Conservation (phyloP, 2,329 filamentous ascomycete species). For the Hypoxylon sp. region DNA sequence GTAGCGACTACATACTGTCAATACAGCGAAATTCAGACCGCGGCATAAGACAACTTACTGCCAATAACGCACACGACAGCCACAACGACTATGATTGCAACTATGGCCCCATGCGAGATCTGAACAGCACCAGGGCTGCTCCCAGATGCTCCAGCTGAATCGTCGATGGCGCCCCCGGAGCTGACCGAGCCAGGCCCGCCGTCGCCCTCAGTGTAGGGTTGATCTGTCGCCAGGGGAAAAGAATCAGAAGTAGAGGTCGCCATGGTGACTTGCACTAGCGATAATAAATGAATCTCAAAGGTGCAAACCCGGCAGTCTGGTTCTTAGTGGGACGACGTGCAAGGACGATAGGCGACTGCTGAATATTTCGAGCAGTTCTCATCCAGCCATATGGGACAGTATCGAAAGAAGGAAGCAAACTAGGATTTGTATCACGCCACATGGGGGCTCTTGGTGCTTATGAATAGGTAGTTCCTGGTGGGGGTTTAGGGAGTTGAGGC, state of each 20-base stretch:
- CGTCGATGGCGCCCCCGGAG: constrained; percentile 58
- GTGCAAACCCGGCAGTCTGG: constrained; percentile 39
- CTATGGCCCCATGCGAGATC: constrained; percentile 76
- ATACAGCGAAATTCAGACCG: neutral
- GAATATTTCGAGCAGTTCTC: constrained; percentile 37
- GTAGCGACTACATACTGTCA: constrained; percentile 65
- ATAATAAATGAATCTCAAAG: constrained; percentile 23
- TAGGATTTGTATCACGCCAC: constrained; percentile 43
- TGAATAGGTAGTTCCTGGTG: constrained; percentile 30
- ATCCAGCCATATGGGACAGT: constrained; percentile 33
- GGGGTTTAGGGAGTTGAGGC: constrained; percentile 29
- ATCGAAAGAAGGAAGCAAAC: constrained; percentile 32
- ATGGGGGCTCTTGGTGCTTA: constrained; percentile 40
- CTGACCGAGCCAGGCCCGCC: constrained; percentile 51
- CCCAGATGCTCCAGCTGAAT: constrained; percentile 75
- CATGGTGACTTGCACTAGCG: constrained; percentile 53
- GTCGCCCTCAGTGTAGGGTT: constrained; percentile 52
- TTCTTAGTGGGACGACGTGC: constrained; percentile 41
- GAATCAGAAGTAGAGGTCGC: constrained; percentile 53
- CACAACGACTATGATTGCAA: constrained; percentile 81
- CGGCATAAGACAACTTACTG: constrained; percentile 63
- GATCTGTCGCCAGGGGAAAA: constrained; percentile 61
- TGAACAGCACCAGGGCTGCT: constrained; percentile 68
- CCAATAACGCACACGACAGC: constrained; percentile 75
- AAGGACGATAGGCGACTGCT: constrained; percentile 33